Evolutionary conservation across 2,329 filamentous ascomycete genomes (phyloP).

Genomic region (Cryphonectria radicalis): DNA sequence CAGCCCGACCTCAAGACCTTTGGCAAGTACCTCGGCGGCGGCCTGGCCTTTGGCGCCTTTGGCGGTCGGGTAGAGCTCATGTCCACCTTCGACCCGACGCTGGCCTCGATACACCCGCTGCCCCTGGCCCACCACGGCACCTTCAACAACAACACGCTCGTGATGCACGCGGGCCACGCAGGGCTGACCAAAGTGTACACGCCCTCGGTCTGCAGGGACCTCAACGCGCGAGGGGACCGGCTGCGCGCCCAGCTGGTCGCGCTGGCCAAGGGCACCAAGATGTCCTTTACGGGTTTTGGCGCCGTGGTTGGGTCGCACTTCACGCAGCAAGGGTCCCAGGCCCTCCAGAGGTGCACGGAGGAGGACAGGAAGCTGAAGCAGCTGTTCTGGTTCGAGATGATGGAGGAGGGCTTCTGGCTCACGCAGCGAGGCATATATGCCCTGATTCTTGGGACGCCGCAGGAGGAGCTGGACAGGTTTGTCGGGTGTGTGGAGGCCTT

Average conservation of each 20-base stretch:
- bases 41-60: slow-evolving; percentile 63
- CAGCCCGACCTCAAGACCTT: slow-evolving; percentile 61
- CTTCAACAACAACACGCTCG: slow-evolving; percentile 69
- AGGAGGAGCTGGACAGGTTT: slow-evolving; percentile 32
- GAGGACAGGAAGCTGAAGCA: slow-evolving; percentile 33
- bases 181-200: slow-evolving; percentile 44
- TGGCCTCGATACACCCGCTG: background rate
- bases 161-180: slow-evolving; percentile 59
- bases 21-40: slow-evolving; percentile 64
- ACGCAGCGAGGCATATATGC: slow-evolving; percentile 33
- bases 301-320: slow-evolving; percentile 45
- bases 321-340: slow-evolving; percentile 15
- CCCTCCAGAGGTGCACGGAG: slow-evolving; percentile 21
- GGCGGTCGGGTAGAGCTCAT: slow-evolving; percentile 47
- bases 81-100: slow-evolving; percentile 25
- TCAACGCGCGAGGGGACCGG: slow-evolving; percentile 40
- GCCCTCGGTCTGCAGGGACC: slow-evolving; percentile 37
- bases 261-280: slow-evolving; percentile 40
- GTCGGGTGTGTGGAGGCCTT: slow-evolving; percentile 28
- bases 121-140: slow-evolving; percentile 62
- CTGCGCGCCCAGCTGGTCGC: slow-evolving; percentile 39
- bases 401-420: slow-evolving; percentile 35
- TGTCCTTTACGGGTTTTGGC: slow-evolving; percentile 45
- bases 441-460: slow-evolving; percentile 33
- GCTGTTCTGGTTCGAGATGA: slow-evolving; percentile 34